Base-by-base conservation (phyloP, 2,329 filamentous ascomycete genomes). In the Colletotrichum scovillei region DNA sequence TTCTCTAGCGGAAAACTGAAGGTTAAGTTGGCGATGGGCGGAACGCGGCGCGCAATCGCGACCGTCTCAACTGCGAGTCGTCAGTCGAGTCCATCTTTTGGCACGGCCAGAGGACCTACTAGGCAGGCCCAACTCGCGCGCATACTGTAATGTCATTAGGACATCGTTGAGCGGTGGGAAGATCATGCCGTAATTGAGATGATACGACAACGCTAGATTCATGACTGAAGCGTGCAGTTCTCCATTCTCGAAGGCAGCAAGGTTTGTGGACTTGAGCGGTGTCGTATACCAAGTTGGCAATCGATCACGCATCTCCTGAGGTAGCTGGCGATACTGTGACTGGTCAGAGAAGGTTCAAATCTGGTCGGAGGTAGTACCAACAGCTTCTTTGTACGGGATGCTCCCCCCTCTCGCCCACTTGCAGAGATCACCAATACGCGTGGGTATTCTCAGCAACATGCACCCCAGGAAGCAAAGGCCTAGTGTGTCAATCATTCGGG, bases 381-480 rank as follows among this genome's bases (percentile, higher is more conserved):
- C 91, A 24, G 93, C 92, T 76, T 90, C 87, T 58, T 93, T 88
- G 80, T 93, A 98, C 0, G 93, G 88, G 30, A 98, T 87, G 68
- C 93, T 89, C 59, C 92, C 92, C 70, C 85, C 85, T 60, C 88
- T 89, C 19, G 90, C 90, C 91, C 94, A 97, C 57, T 86, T 84
- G 67, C 88, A 88, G 14, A 98, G 82, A 75, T 97, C 94, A 12
- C 91, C 92, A 8, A 96, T 84, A 26, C 92, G 91, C n/a, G 94
- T 87, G 0, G 95, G 95, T 69, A 97, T 86, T 69, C 93, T 91
- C 76, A 98, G 86, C 30, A 98, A 85, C 58, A 97, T 78, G 49
- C 91, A 91, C 1, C 91, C 95, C 42, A 98, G 82, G 83, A 98
- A 98, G 79, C 94, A 95, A 12, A 98, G 81, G 1, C 88, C 92